Evolutionary conservation across 176 grass and related monocot genomes (phyloP), one percentile per base, ranked within the genome.

Genomic region (Musa beccarii): DNA sequence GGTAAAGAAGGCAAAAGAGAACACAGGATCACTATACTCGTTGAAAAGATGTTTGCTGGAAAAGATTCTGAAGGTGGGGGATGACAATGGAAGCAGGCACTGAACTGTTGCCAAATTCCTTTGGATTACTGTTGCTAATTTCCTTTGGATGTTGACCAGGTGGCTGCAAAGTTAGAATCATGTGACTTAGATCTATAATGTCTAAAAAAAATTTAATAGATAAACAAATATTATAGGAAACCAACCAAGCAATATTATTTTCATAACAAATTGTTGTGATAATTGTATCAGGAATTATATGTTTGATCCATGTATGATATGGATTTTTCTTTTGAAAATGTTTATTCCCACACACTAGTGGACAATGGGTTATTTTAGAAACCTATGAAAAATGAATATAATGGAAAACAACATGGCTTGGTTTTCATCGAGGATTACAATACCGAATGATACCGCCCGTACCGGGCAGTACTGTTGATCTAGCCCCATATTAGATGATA

Each of bases 61-160:
- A 85, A 87, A 99, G 95, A 81, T 95, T 99, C 80, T 92, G 85
- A 81, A 99, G 95, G 79, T 94, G 88, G 63, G 95, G 95, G 86
- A 94, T 81, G 26, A 99, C 69, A 85, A 93, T 70, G 21, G 90
- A 88, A 49, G 95, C 83, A 78, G 91, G 88, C 68, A 92, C 72
- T 80, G 82, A 80, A 80, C 84, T 86, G 82, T 81, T 99, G 78
- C 63, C 73, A 34, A 94, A 53, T 76, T 94, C 95, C 86, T 85
- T 99, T 19, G 88, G 64, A 51, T 51, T 51, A 11, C 17, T 70
- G 13, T 51, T 52, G 8, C 68, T 49, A 51, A 51, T 3, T 70
- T 20, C 68, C 84, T 85, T 99, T 28, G 86, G 78, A 63, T 87
- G 84, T 78, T 82, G 79, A 86, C 79, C 76, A 53, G 78, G 80